Evolutionary conservation across 257 asterid genomes (phyloP).

Genomic region (Primulina tabacum): DNA sequence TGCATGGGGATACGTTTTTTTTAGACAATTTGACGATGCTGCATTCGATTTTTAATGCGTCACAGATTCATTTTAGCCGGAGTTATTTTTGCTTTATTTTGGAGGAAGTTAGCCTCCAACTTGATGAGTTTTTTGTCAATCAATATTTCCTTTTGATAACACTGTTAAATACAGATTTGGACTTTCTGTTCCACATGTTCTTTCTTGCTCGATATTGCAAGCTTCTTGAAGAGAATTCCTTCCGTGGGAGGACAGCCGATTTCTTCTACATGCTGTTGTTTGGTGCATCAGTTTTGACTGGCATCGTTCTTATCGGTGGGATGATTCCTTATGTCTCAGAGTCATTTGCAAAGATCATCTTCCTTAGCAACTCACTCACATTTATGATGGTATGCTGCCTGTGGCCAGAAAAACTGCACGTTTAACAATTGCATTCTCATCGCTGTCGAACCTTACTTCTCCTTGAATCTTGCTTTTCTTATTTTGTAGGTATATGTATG

Average conservation of each 20-base stretch:
- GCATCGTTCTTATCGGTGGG: constrained; percentile 88
- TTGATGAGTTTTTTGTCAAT: not conserved
- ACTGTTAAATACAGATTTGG: constrained; percentile 64
- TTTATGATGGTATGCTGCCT: constrained; percentile 89
- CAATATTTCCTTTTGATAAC: constrained; percentile 2
- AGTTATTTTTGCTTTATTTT: no score
- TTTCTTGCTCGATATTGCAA: constrained; percentile 99
- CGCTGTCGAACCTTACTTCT: constrained; percentile 13
- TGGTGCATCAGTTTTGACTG: constrained; percentile 91
- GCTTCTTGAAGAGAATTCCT: constrained; percentile 96
- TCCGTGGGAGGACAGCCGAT: constrained; percentile 96
- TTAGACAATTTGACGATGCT: constrained; percentile 7
- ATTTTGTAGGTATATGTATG: constrained; percentile 85
- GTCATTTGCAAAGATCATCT: constrained; percentile 88
- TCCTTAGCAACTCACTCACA: constrained; percentile 97
- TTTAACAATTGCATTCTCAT: not conserved
- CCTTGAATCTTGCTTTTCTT: constrained; percentile 13
- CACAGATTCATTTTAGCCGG: no score
- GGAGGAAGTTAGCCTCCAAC: constrained; percentile 6
- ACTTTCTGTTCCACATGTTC: constrained; percentile 99
- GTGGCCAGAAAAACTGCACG: not conserved
- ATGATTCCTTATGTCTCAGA: constrained; percentile 96
- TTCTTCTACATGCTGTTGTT: constrained; percentile 93
- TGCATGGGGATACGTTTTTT: not conserved
- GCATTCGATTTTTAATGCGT: not conserved